These are phyloP conservation scores for Onygena corvina DNA, from an alignment of 2,329 filamentous ascomycete genomes.

Conservation along the genomic window DNA sequence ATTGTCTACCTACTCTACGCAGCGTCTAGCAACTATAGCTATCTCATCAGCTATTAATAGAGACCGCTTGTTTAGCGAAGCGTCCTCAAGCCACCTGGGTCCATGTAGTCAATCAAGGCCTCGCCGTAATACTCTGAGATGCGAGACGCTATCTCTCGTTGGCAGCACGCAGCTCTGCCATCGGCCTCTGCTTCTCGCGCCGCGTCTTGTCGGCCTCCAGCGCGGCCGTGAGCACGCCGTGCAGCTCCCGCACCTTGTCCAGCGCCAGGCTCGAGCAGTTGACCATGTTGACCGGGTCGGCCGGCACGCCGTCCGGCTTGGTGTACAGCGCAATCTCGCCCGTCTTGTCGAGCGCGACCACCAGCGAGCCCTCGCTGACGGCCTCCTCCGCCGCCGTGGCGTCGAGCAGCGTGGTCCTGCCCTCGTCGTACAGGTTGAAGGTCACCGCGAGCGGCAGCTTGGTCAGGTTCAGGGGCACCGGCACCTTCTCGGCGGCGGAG, in stretches of 20 bases:
- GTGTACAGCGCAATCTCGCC: constrained; percentile 85
- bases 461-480: constrained; percentile 77
- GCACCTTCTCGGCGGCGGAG: constrained; percentile 71
- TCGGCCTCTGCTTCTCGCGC: constrained; percentile 53
- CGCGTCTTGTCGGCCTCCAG: constrained; percentile 64
- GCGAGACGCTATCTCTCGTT: constrained; percentile 56
- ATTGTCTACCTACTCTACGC: no score
- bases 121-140: no score
- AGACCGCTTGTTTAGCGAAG: no score
- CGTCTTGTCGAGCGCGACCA: constrained; percentile 75
- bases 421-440: constrained; percentile 62
- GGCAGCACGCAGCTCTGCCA: constrained; percentile 68
- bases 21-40: no score
- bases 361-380: constrained; percentile 52
- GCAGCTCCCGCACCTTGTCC: constrained; percentile 68
- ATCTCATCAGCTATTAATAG: no score
- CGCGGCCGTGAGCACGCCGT: constrained; percentile 57
- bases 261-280: constrained; percentile 63
- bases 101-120: no score
- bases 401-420: constrained; percentile 34
- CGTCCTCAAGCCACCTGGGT: no score
- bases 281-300: constrained; percentile 68
- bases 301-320: constrained; percentile 72
- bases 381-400: constrained; percentile 41
- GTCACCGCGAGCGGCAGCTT: constrained; percentile 88